phyloP scores from a whole-genome alignment of 257 asterid genomes.

The Nicotiana otophora region DNA sequence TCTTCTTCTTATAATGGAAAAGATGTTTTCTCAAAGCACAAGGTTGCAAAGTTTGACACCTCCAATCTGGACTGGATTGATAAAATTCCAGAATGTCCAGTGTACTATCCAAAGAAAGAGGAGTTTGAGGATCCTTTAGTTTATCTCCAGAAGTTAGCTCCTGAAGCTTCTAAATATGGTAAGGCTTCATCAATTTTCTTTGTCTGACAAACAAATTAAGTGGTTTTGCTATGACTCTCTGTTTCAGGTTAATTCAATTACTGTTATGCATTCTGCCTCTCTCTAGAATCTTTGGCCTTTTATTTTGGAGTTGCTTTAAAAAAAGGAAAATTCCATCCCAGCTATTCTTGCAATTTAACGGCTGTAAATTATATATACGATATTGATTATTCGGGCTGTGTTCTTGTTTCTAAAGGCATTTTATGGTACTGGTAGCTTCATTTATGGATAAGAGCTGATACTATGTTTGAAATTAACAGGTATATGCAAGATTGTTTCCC shows the following conservation, averaged over 20 bases:
- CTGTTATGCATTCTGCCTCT: not conserved
- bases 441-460: conserved; percentile 12
- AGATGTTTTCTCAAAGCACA: conserved; percentile 55
- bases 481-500: conserved; percentile 92
- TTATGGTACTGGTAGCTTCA: not conserved
- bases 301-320: not conserved
- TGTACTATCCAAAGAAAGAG: conserved; percentile 68
- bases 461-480: conserved; percentile 42
- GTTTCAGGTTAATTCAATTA: not conserved
- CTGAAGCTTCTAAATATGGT: conserved; percentile 95
- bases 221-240: conserved; percentile 4
- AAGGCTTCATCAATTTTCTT: conserved; percentile 7
- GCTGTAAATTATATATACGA: not conserved
- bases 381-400: not conserved
- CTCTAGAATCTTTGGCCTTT: not conserved
- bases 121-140: conserved; percentile 92
- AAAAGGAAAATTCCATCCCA: not conserved
- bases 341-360: not conserved
- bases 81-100: conserved; percentile 82
- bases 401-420: not conserved
- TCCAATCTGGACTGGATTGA: conserved; percentile 77
- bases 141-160: conserved; percentile 89
- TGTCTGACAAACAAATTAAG: not conserved
- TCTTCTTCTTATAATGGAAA: conserved; percentile 37
- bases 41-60: conserved; percentile 65